These are phyloP conservation scores for Camelina hispida DNA, from an alignment of 345 rosid species.

Conservation along the genomic window DNA sequence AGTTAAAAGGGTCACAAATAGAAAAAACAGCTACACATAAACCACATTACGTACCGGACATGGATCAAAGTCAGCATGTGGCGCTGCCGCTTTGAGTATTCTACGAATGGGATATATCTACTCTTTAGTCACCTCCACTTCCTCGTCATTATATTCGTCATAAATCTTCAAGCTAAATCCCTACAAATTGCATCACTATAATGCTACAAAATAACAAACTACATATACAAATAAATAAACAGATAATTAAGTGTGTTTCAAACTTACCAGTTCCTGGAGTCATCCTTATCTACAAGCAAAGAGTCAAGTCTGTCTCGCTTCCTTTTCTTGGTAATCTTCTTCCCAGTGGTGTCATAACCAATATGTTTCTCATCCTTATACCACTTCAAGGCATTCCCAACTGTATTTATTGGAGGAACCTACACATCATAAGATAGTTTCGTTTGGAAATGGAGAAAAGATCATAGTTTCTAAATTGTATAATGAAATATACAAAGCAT, in stretches of 20 bases:
- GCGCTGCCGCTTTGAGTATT: constrained; percentile 77
- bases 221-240: neutral
- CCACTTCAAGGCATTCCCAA: constrained; percentile 89
- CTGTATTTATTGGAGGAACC: constrained; percentile 86
- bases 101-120: constrained; percentile 58
- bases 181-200: constrained; percentile 26
- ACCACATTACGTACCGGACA: constrained; percentile 60
- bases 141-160: constrained; percentile 90
- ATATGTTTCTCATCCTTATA: constrained; percentile 87
- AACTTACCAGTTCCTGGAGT: constrained; percentile 77
- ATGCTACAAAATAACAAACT: neutral
- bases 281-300: constrained; percentile 80
- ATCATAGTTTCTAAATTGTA: neutral
- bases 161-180: constrained; percentile 66
- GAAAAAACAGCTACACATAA: constrained; percentile 17
- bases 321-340: constrained; percentile 77
- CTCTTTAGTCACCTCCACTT: constrained; percentile 66
- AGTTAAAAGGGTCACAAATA: constrained; percentile 5
- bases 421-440: constrained; percentile 27
- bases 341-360: constrained; percentile 83
- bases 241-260: neutral
- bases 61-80: constrained; percentile 88
- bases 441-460: neutral
- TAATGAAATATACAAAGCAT: neutral
- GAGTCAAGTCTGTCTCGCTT: constrained; percentile 76